Percentiles rank a stretch among this genome's conserved stretches.
phyloP scores from a whole-genome alignment of 2,329 filamentous ascomycete species.

The Keithomyces neogunnii region DNA sequence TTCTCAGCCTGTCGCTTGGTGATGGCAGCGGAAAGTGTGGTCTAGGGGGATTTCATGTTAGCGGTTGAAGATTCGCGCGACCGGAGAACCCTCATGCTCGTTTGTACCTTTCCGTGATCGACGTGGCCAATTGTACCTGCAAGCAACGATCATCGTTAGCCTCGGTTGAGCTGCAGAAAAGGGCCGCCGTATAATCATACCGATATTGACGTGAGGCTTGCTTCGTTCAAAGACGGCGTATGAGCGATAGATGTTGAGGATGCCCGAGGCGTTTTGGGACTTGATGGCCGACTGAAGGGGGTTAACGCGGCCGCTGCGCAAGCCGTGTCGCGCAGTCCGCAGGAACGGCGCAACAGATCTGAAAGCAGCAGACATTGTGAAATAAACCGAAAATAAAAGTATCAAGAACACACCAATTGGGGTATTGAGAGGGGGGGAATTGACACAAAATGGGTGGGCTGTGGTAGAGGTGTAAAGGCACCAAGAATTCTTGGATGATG shows the following conservation, averaged over 20 bases:
- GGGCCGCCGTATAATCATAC: constrained; percentile 36
- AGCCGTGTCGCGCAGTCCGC: constrained; percentile 69
- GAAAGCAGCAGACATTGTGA: constrained; percentile 72
- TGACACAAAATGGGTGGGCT: constrained; percentile 9
- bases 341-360: constrained; percentile 71
- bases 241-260: constrained; percentile 56
- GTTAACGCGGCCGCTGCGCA: constrained; percentile 62
- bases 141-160: neutral
- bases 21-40: constrained; percentile 95
- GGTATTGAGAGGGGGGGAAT: constrained; percentile 15
- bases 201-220: constrained; percentile 98
- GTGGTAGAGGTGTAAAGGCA: constrained; percentile 15
- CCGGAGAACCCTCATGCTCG: neutral
- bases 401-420: constrained; percentile 15
- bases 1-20: constrained; percentile 97
- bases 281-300: constrained; percentile 66
- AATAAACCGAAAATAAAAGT: constrained; percentile 12
- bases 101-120: constrained; percentile 90
- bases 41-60: constrained; percentile 44
- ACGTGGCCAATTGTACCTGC: constrained; percentile 95
- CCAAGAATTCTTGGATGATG: constrained; percentile 10
- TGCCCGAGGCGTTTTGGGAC: constrained; percentile 52
- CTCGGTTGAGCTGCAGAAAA: neutral
- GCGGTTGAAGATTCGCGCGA: neutral
- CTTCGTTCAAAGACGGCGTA: constrained; percentile 72